Conservation (phyloP, 208 protist species). For the Crithidia fasciculata region DNA sequence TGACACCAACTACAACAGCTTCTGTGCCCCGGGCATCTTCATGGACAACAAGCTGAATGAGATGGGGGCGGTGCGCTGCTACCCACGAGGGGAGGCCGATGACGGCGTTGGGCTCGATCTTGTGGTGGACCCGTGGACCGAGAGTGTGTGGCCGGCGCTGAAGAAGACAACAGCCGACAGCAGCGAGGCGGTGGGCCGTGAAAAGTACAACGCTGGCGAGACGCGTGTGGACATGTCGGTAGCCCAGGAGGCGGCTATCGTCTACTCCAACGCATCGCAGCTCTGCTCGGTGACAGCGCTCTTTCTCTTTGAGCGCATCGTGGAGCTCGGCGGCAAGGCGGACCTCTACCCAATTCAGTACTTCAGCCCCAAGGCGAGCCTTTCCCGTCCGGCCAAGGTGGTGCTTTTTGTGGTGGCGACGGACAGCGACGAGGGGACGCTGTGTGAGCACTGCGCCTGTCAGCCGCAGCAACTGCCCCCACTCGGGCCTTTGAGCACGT, state of each 20-base stretch:
- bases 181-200: not conserved
- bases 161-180: not conserved
- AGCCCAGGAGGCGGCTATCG: constrained; percentile 45
- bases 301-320: constrained; percentile 53
- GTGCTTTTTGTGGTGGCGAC: constrained; percentile 48
- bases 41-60: constrained; percentile 65
- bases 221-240: constrained; percentile 39
- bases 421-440: constrained; percentile 33
- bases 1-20: constrained; percentile 85
- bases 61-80: constrained; percentile 59
- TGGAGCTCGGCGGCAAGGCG: constrained; percentile 50
- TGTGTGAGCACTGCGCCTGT: constrained; percentile 35
- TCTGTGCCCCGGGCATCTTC: constrained; percentile 62
- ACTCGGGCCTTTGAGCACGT: constrained; percentile 33
- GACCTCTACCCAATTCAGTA: constrained; percentile 55
- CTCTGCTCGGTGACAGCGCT: constrained; percentile 44
- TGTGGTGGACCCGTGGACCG: constrained; percentile 75
- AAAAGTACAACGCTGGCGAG: constrained; percentile 10
- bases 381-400: constrained; percentile 31
- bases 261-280: constrained; percentile 52
- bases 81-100: constrained; percentile 71
- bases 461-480: constrained; percentile 23
- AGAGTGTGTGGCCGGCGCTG: constrained; percentile 46
- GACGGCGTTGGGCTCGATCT: constrained; percentile 69
- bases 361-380: constrained; percentile 28